A percentile compares a stretch with the other conserved stretches of the same genome.
phyloP scores from a whole-genome alignment of 257 asterid species.

The Coffea canephora region DNA sequence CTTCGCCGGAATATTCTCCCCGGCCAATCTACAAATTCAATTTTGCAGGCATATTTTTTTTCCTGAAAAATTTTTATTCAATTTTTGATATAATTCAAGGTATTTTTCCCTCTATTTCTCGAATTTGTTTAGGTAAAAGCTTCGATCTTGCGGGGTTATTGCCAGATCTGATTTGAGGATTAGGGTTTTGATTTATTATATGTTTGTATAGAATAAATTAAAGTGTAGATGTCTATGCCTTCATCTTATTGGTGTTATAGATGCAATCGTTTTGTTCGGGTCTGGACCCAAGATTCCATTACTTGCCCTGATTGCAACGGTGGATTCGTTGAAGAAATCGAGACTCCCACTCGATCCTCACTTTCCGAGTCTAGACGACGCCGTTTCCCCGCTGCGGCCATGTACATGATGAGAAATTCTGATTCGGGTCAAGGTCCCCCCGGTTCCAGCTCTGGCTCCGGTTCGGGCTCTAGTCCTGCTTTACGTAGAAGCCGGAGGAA shows the following conservation, averaged over 20 bases:
- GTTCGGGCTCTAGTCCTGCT: constrained; percentile 11
- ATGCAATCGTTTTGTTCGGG: constrained; percentile 19
- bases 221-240: constrained; percentile 8
- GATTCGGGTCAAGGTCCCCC: constrained; percentile 13
- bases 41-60: background rate
- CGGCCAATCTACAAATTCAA: background rate
- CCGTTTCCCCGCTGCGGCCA: constrained; percentile 16
- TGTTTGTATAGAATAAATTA: background rate
- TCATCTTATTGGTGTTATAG: constrained; percentile 25
- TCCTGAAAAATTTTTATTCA: background rate
- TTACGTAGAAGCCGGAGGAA: constrained; percentile 20
- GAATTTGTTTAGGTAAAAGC: background rate
- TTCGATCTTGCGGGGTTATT: background rate
- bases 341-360: constrained; percentile 1
- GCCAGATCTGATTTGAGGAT: constrained; percentile 6
- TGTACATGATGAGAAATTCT: constrained; percentile 15
- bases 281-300: constrained; percentile 12
- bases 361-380: constrained; percentile 10
- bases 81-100: background rate
- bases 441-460: background rate
- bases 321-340: constrained; percentile 21
- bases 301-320: constrained; percentile 18
- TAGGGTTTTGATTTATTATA: constrained; percentile 2
- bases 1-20: background rate
- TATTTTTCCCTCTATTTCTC: background rate